Percentiles rank a stretch among this genome's conserved stretches.
Evolutionary conservation across 177 flowering plant genomes (phyloP).

Genomic region (Tripterygium wilfordii): DNA sequence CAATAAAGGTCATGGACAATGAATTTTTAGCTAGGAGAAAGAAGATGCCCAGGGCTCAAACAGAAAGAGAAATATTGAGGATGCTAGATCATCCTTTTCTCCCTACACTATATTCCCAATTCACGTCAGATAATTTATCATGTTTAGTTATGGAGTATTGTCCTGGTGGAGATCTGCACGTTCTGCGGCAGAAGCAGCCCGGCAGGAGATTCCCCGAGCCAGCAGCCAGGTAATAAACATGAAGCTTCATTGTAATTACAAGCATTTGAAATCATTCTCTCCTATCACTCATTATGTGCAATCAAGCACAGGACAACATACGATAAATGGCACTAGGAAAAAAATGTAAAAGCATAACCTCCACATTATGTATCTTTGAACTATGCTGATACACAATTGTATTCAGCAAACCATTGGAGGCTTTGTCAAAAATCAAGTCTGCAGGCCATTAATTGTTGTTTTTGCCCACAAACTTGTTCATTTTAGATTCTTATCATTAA

Average conservation of each 20-base stretch:
- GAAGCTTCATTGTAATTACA: no score
- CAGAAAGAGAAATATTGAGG: slow-evolving; percentile 59
- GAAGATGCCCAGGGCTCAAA: slow-evolving; percentile 62
- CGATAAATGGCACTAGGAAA: no score
- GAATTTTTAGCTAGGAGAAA: slow-evolving; percentile 59
- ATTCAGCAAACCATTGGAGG: no score
- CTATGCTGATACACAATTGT: no score
- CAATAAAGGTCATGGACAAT: slow-evolving; percentile 75
- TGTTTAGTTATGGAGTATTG: slow-evolving; percentile 76
- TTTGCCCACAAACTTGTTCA: no score
- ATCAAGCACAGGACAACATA: not conserved
- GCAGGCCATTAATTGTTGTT: no score
- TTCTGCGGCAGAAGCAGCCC: slow-evolving; percentile 64
- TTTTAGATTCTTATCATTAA: no score
- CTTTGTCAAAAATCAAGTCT: no score
- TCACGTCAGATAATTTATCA: slow-evolving; percentile 60
- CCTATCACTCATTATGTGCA: slow-evolving; percentile 1
- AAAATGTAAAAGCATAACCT: no score
- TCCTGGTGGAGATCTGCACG: slow-evolving; percentile 77
- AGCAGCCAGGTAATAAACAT: slow-evolving; percentile 60
- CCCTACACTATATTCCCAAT: slow-evolving; percentile 61
- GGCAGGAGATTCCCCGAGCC: slow-evolving; percentile 53
- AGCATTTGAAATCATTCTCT: not conserved
- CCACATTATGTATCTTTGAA: no score
- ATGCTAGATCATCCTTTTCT: slow-evolving; percentile 76